Evolutionary conservation across 2,329 filamentous ascomycete genomes (phyloP), one percentile per base, ranked within the genome.

Genomic region (Aureobasidium sp.): DNA sequence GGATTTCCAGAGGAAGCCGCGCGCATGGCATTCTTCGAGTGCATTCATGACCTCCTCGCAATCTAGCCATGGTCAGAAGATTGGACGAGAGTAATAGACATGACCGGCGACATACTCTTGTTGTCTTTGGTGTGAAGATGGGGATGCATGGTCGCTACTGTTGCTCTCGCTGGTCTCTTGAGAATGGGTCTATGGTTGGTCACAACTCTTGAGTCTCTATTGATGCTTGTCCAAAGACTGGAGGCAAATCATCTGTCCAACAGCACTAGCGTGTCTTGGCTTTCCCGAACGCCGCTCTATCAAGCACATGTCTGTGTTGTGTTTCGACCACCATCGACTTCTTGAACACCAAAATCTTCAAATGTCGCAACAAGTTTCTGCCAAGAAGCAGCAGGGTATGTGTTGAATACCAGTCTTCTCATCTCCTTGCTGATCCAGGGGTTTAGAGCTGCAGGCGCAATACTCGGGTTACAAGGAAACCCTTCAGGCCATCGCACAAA

Each of bases 41-140:
- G 89, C 88, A 54, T 81, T 86, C 85, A 97, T 96, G 73, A 99
- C 84, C 67, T 95, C 91, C 74, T 93, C 90, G 82, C 94, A 99
- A 70, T 88, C 94, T 99, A 69, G 23, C n/a, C 15, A 4, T 13
- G 3, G 50, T 61, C 46, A 64, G 64, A 57, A 57, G 37, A 49
- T 46, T 23, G 57, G 63, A 11, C 50, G 25, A 25, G 33, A 40
- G 15, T 58, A 13, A 23, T 1, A 25, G 31, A 21, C n/a, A 58
- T 31, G 29, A 42, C 54, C 40, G 55, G 46, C 51, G n/a, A 73
- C 76, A 45, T 82, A 96, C 93, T 92, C 67, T 84, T 80, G 68
- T 95, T 95, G 72, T 96, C 87, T 73, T 94, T 90, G 29, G 90
- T 96, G 72, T 97, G 92, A 2, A 99, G 79, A 78, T 96, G 93